These are phyloP conservation scores for Sarocladium oryzae DNA, from an alignment of 2,329 filamentous ascomycete genomes.

Conservation along the genomic window DNA sequence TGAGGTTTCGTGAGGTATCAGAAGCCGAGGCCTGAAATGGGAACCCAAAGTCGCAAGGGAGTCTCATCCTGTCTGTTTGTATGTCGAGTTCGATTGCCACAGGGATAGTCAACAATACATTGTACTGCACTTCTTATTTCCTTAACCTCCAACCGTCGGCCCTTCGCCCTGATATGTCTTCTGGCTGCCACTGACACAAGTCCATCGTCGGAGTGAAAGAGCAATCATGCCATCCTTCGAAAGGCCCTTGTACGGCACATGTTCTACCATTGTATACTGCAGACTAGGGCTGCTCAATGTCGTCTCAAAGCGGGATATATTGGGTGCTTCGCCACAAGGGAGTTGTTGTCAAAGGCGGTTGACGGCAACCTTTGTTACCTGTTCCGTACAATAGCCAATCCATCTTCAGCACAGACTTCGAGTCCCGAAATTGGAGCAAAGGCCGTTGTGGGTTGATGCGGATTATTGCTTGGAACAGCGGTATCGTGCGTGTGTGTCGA, in stretches of 20 bases:
- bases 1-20: neutral
- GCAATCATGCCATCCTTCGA: neutral
- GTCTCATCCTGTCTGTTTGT: neutral
- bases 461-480: neutral
- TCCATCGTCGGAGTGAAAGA: neutral
- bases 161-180: conserved; percentile 1
- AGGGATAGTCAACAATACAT: no score
- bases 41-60: neutral
- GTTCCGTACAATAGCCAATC: no score
- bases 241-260: no score
- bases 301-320: no score
- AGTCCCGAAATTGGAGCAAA: no score
- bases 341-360: neutral
- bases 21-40: neutral
- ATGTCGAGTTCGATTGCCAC: no score
- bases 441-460: neutral
- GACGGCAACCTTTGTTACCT: no score
- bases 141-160: no score
- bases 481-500: neutral
- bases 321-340: neutral
- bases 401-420: neutral
- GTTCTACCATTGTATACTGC: no score
- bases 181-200: neutral
- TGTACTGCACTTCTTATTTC: neutral
- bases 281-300: no score